Percentiles rank a stretch among this genome's conserved stretches.
Conservation (phyloP, 345 rosid genomes). For the Boechera retrofracta region DNA sequence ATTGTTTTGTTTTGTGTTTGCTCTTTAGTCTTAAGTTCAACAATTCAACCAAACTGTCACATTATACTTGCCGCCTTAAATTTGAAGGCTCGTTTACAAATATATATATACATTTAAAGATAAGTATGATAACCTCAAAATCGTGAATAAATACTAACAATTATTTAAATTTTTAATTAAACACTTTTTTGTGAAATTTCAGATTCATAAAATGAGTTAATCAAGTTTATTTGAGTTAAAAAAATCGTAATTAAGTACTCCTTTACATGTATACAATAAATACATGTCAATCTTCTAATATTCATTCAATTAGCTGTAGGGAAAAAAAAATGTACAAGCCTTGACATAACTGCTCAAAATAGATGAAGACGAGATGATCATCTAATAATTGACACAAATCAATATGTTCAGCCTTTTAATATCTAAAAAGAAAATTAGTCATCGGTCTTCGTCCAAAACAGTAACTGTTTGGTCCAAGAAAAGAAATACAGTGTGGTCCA, state of each 20-base stretch:
- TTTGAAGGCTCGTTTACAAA: neutral
- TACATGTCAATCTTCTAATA: slow-evolving; percentile 9
- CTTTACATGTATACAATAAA: neutral
- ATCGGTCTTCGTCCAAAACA: neutral
- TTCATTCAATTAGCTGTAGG: neutral
- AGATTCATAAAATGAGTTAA: neutral
- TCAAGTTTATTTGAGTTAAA: neutral
- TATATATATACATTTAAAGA: neutral
- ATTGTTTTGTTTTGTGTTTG: neutral
- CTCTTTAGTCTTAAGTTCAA: neutral
- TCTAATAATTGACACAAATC: slow-evolving; percentile 2
- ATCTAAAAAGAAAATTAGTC: neutral
- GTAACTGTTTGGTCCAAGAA: slow-evolving; percentile 24
- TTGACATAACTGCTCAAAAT: neutral
- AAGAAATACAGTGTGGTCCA: slow-evolving; percentile 1
- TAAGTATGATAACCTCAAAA: too few species aligned
- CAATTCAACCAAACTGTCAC: neutral
- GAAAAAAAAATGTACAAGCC: neutral
- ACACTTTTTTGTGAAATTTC: too few species aligned
- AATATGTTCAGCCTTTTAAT: neutral
- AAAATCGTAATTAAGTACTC: neutral
- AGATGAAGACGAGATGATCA: slow-evolving; percentile 5
- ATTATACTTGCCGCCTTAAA: neutral
- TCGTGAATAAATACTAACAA: too few species aligned
- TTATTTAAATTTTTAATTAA: too few species aligned